These are phyloP conservation scores for Suhomyces sp. DNA, from an alignment of 805 yeast species.

Conservation along the genomic window DNA sequence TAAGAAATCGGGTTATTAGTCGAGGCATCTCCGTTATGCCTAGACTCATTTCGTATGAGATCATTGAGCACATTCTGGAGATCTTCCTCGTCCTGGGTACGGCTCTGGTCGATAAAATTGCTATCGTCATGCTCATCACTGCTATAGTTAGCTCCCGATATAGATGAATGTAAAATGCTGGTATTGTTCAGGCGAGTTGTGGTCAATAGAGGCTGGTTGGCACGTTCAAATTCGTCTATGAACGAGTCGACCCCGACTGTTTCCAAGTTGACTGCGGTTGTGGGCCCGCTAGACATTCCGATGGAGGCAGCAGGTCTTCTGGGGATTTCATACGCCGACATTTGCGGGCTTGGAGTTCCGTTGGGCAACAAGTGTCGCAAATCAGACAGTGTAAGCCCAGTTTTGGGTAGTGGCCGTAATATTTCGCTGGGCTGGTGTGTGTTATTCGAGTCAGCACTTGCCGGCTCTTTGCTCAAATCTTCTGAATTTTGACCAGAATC, in stretches of 20 bases:
- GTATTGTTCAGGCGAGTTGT: background rate
- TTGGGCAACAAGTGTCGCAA: slow-evolving; percentile 1
- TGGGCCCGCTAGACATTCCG: slow-evolving; percentile 12
- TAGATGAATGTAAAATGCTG: slow-evolving; percentile 1
- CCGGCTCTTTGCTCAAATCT: background rate
- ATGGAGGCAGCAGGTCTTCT: background rate
- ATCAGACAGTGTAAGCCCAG: background rate
- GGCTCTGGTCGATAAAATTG: slow-evolving; percentile 6
- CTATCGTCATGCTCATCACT: slow-evolving; percentile 8
- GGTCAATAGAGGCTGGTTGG: background rate
- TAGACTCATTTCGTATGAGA: slow-evolving; percentile 13
- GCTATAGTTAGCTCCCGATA: background rate
- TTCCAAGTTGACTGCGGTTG: slow-evolving; percentile 21
- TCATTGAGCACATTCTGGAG: slow-evolving; percentile 22
- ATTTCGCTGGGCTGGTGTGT: background rate
- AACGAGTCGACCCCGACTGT: slow-evolving; percentile 9
- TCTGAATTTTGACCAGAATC: background rate
- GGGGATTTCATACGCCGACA: background rate
- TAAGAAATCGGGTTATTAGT: background rate
- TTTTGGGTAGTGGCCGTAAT: background rate
- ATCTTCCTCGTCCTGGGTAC: slow-evolving; percentile 20
- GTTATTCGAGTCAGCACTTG: background rate
- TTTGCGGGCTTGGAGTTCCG: background rate
- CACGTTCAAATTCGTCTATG: background rate
- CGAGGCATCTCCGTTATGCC: background rate